Evolutionary conservation across 2,329 filamentous ascomycete genomes (phyloP), one percentile per base, ranked within the genome.

Genomic region (Scedosporium boydii): DNA sequence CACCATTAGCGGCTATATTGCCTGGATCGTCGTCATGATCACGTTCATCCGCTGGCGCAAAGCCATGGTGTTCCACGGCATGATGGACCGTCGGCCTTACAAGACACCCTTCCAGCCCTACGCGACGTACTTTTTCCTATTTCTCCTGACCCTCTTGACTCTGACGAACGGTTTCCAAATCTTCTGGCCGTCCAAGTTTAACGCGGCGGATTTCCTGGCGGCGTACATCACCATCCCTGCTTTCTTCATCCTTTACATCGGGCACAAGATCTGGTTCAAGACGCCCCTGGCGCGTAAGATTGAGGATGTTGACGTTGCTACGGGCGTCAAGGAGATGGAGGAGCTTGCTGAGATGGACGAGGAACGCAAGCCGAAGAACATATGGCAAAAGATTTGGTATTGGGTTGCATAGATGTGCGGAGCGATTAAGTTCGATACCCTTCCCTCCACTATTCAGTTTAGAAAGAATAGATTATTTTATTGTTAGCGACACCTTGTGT

Each of bases 101-200:
- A 74, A 69, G 59, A 82, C 82, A 0, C 74, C 75, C 0, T 70
- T 79, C 12, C 82, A 86, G 70, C 84, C 89, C 0, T 91, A 87
- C 69, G 84, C 84, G 2, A 82, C 87, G 0, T 90, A 80, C 68
- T 74, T 82, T 61, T 79, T 81, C 9, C 79, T 91, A 1, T 70
- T 81, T 16, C 70, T 85, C 26, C 81, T 91, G 61, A 70, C 73
- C 3, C 74, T 90, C 27, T 77, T 93, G n/a, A 83, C 81, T 1
- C 73, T 93, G 3, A 87, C 90, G 67, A 91, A 91, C 68, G 90
- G 89, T 1, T 93, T 92, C 73, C 82, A 86, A 42, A 82, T 88
- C 14, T 93, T 93, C 71, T 88, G 87, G 71, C 83, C 85, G 0
- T 75, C 78, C 6, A 78, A 86, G 29, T 93, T 86, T 82, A 82